Conservation (phyloP, 73 alveolate species). For the Durusdinium trenchii region DNA sequence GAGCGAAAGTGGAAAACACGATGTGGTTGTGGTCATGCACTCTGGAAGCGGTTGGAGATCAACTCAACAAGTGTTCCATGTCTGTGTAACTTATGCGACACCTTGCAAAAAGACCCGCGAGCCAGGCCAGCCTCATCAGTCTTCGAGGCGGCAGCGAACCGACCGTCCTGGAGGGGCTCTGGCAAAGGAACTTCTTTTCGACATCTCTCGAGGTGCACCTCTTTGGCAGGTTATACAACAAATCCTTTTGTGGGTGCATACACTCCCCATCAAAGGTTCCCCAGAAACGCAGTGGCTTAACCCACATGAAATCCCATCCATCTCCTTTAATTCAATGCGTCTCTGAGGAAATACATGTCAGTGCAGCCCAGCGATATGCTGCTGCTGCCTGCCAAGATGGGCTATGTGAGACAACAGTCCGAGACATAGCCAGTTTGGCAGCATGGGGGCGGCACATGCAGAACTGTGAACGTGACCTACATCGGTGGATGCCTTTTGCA, state of each 20-base stretch:
- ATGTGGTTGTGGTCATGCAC: not conserved
- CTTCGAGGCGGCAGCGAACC: not conserved
- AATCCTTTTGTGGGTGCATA: too few relatives aligned
- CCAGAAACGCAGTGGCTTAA: too few relatives aligned
- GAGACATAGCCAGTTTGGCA: not conserved
- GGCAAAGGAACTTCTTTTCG: not conserved
- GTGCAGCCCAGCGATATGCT: not conserved
- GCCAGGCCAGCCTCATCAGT: too few relatives aligned
- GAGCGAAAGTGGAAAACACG: too few relatives aligned
- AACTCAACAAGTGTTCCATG: not conserved
- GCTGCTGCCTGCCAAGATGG: constrained; percentile 3
- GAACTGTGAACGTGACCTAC: not conserved
- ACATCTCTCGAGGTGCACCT: not conserved
- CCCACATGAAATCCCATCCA: too few relatives aligned
- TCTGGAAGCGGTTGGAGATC: not conserved
- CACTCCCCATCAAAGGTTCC: too few relatives aligned
- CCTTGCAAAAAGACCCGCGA: not conserved
- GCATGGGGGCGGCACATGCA: not conserved
- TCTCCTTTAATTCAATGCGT: too few relatives aligned
- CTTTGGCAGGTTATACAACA: too few relatives aligned
- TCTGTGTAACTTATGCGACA: not conserved
- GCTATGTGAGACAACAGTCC: not conserved
- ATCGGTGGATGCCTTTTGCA: not conserved
- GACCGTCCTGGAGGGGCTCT: not conserved
- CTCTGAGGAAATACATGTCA: constrained; percentile 5